Percentiles rank a stretch among this genome's conserved stretches.
These are phyloP conservation scores for Venturiaceae sp. DNA, from an alignment of 2,329 filamentous ascomycete genomes.

Conservation along the genomic window DNA sequence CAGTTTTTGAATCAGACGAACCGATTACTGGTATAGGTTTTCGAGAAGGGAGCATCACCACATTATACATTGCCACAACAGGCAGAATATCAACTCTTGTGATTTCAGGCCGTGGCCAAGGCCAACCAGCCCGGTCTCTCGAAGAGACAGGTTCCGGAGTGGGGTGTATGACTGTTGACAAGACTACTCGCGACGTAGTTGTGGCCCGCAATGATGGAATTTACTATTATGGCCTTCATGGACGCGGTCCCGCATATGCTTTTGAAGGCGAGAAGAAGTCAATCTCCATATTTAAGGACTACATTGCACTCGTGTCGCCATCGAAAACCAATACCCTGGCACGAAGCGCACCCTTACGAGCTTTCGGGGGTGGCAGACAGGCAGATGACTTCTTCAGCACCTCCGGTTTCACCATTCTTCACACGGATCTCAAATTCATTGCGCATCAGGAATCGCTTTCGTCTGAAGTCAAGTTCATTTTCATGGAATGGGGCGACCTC, in stretches of 20 bases:
- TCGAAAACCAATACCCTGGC: slow-evolving; percentile 47
- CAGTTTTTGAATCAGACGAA: slow-evolving; percentile 93
- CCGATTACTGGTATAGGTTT: slow-evolving; percentile 89
- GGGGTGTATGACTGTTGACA: slow-evolving; percentile 90
- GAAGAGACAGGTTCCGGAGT: slow-evolving; percentile 85
- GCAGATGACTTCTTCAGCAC: slow-evolving; percentile 76
- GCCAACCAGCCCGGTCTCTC: slow-evolving; percentile 75
- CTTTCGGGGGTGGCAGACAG: slow-evolving; percentile 59
- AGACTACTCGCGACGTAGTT: slow-evolving; percentile 70
- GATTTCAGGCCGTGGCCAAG: slow-evolving; percentile 81
- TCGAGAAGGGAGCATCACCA: slow-evolving; percentile 53
- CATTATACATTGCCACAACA: slow-evolving; percentile 86
- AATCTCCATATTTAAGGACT: slow-evolving; percentile 71
- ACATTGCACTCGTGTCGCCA: slow-evolving; percentile 78
- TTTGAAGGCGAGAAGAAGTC: slow-evolving; percentile 87
- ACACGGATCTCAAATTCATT: slow-evolving; percentile 82
- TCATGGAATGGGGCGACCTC: slow-evolving; percentile 83
- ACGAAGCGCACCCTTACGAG: slow-evolving; percentile 42
- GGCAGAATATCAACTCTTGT: slow-evolving; percentile 76
- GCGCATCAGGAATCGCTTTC: slow-evolving; percentile 81
- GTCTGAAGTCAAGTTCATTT: slow-evolving; percentile 68
- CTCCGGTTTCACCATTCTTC: slow-evolving; percentile 82
- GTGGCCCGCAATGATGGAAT: slow-evolving; percentile 93
- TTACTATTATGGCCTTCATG: slow-evolving; percentile 82
- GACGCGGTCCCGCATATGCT: slow-evolving; percentile 76